These are phyloP conservation scores for Neltuma alba DNA, from an alignment of 306 rosid genomes.

Conservation along the genomic window DNA sequence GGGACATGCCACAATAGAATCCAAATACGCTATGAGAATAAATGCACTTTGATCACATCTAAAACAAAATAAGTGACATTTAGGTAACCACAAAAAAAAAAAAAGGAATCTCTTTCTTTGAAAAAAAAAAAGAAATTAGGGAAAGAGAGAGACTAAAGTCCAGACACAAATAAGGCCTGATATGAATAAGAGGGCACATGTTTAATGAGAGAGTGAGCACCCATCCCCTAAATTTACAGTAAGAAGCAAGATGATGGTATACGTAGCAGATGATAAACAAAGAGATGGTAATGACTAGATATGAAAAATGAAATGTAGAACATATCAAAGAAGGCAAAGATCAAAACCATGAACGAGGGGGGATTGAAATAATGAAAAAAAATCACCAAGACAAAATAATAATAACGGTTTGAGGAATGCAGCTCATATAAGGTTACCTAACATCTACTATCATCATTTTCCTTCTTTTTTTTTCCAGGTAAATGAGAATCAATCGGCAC, in stretches of 20 bases:
- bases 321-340: not conserved
- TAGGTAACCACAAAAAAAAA: not conserved
- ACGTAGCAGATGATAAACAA: slow-evolving; percentile 1
- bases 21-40: not conserved
- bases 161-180: not conserved
- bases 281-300: not conserved
- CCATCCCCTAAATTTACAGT: slow-evolving; percentile 9
- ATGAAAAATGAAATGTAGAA: not conserved
- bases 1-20: not conserved
- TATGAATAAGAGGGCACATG: not conserved
- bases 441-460: not conserved
- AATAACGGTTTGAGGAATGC: not conserved
- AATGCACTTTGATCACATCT: not conserved
- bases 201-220: not conserved
- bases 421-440: not conserved
- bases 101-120: not conserved
- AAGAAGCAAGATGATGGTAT: slow-evolving; percentile 13
- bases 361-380: slow-evolving; percentile 13
- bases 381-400: not conserved
- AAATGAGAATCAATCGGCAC: slow-evolving; percentile 4
- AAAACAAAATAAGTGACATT: not conserved
- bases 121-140: not conserved
- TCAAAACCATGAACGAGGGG: not conserved
- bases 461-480: too few relatives aligned
- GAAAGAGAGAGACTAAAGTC: not conserved